Evolutionary conservation across 805 yeast species (phyloP).

Genomic region (Candida pseudoglaebosa): DNA sequence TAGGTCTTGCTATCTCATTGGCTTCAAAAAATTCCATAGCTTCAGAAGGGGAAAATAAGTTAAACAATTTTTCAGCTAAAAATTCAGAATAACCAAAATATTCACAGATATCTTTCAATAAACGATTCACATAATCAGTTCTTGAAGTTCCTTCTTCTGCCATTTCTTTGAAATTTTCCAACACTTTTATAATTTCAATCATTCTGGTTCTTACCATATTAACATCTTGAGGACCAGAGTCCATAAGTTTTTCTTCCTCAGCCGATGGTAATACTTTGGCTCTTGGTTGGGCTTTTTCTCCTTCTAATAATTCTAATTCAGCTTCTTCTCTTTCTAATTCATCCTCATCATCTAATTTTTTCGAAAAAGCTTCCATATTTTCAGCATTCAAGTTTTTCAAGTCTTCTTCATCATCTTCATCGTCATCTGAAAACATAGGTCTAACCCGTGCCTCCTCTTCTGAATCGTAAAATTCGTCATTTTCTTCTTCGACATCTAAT

Average conservation of each 20-base stretch:
- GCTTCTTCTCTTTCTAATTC: constrained; percentile 44
- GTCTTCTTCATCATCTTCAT: constrained; percentile 42
- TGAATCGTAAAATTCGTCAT: constrained; percentile 49
- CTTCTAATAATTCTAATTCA: constrained; percentile 54
- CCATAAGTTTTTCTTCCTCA: constrained; percentile 51
- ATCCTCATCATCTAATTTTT: constrained; percentile 59
- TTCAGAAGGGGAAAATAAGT: constrained; percentile 89
- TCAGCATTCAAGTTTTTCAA: constrained; percentile 71
- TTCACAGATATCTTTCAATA: constrained; percentile 80
- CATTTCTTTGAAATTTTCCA: constrained; percentile 80
- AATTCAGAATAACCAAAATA: constrained; percentile 92
- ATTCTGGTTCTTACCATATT: constrained; percentile 87
- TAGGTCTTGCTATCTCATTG: constrained; percentile 93
- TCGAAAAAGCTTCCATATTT: constrained; percentile 77
- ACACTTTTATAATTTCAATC: constrained; percentile 90
- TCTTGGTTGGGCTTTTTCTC: constrained; percentile 60
- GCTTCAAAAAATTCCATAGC: constrained; percentile 99
- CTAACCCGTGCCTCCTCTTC: constrained; percentile 58
- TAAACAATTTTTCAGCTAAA: constrained; percentile 90
- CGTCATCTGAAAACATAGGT: constrained; percentile 83
- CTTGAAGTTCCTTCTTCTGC: constrained; percentile 87
- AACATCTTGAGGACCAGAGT: constrained; percentile 62
- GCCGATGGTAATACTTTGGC: constrained; percentile 72
- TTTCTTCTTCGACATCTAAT: constrained; percentile 36
- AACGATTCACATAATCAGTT: constrained; percentile 72